These are phyloP conservation scores for Rhodamnia argentea DNA, from an alignment of 345 rosid genomes.

Conservation along the genomic window DNA sequence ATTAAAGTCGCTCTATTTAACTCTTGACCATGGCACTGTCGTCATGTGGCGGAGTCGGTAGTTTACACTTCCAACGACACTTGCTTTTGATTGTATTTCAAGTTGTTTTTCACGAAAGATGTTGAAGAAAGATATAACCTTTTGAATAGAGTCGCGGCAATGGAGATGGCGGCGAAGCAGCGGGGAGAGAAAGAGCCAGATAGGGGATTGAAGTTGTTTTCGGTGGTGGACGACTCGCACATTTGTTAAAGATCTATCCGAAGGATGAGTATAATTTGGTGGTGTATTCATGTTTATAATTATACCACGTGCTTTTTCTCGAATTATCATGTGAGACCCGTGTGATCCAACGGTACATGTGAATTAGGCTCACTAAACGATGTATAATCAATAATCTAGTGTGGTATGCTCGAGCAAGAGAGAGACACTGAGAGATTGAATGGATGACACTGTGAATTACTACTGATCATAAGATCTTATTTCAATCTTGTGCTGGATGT, in stretches of 20 bases:
- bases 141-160: no score
- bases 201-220: not conserved
- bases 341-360: not conserved
- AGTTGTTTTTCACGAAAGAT: not conserved
- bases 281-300: not conserved
- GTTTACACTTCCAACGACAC: not conserved
- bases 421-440: not conserved
- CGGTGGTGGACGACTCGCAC: not conserved
- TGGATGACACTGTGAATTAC: not conserved
- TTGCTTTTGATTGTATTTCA: not conserved
- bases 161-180: not conserved
- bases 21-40: not conserved
- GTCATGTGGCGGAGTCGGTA: not conserved
- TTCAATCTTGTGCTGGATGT: not conserved
- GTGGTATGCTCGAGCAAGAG: no score
- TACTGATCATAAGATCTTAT: not conserved
- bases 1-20: not conserved
- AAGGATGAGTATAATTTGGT: not conserved
- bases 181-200: not conserved
- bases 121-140: not conserved
- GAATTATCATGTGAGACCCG: not conserved
- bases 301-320: not conserved
- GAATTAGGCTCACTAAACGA: not conserved
- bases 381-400: no score
- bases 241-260: not conserved